These are phyloP conservation scores for Peterozyma xylosa DNA, from an alignment of 805 yeast genomes.

Conservation along the genomic window DNA sequence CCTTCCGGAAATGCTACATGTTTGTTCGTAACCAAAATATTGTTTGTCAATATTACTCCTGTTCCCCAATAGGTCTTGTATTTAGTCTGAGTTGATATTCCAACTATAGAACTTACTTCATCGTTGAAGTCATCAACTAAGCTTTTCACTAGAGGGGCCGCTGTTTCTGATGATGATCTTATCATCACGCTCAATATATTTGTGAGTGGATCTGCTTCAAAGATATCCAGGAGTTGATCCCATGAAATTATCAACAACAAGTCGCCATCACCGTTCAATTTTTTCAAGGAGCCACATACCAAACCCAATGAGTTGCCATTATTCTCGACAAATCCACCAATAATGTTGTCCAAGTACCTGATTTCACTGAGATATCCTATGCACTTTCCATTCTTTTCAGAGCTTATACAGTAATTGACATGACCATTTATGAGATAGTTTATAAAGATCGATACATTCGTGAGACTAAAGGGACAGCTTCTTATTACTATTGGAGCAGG, in stretches of 20 bases:
- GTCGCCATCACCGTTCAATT: conserved; percentile 38
- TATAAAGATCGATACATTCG: too few relatives aligned
- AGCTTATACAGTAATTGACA: conserved; percentile 16
- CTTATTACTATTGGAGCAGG: too few relatives aligned
- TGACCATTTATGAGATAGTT: conserved; percentile 9
- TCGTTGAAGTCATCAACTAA: conserved; percentile 10
- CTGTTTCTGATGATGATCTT: background rate
- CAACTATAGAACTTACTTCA: too few relatives aligned
- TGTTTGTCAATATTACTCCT: too few relatives aligned
- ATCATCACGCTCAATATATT: background rate
- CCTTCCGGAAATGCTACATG: too few relatives aligned
- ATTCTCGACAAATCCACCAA: conserved; percentile 26
- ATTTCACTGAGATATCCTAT: conserved; percentile 24
- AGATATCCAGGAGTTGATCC: conserved; percentile 6
- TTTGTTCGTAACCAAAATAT: too few relatives aligned
- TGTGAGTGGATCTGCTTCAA: conserved; percentile 2
- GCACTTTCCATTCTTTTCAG: conserved; percentile 10
- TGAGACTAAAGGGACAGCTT: too few relatives aligned
- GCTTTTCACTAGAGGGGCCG: background rate
- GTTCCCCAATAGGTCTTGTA: too few relatives aligned
- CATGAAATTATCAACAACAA: conserved; percentile 19
- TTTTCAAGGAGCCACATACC: conserved; percentile 28
- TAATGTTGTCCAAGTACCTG: conserved; percentile 37
- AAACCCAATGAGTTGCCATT: conserved; percentile 24
- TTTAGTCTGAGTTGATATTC: too few relatives aligned